Conservation (phyloP, 2,329 filamentous ascomycete genomes). For the Neonectria ditissima region DNA sequence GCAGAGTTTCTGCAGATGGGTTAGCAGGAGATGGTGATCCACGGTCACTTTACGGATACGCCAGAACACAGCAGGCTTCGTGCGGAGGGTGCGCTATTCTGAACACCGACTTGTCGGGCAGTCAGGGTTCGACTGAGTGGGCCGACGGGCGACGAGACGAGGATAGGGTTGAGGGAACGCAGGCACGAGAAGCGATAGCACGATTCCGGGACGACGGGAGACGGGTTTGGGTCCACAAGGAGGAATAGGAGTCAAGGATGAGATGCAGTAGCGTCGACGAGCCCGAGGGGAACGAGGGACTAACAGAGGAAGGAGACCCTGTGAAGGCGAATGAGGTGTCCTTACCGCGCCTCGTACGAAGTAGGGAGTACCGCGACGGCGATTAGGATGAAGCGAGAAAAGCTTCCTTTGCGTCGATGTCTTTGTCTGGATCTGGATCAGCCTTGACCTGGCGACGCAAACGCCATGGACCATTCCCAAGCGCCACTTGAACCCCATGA, state of each 20-base stretch:
- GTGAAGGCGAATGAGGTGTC: background rate
- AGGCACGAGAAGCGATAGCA: conserved; percentile 17
- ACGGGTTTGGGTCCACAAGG: conserved; percentile 22
- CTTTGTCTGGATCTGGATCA: conserved; percentile 17
- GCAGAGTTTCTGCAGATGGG: conserved; percentile 6
- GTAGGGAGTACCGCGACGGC: background rate
- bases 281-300: conserved; percentile 5
- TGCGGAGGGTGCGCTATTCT: conserved; percentile 4
- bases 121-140: conserved; percentile 12
- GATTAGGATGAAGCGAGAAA: conserved; percentile 11
- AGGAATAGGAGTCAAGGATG: conserved; percentile 36
- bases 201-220: conserved; percentile 28
- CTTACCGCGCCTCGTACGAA: background rate
- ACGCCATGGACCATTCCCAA: background rate
- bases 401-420: conserved; percentile 11
- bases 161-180: conserved; percentile 6
- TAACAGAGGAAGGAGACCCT: background rate
- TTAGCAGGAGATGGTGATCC: conserved; percentile 22
- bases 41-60: conserved; percentile 13
- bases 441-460: conserved; percentile 11
- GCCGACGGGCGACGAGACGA: background rate
- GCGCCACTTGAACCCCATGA: background rate
- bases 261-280: conserved; percentile 36
- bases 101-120: conserved; percentile 20
- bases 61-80: conserved; percentile 4